Base-by-base conservation (phyloP, 495 filamentous ascomycete genomes). In the Penicillium parvum region DNA sequence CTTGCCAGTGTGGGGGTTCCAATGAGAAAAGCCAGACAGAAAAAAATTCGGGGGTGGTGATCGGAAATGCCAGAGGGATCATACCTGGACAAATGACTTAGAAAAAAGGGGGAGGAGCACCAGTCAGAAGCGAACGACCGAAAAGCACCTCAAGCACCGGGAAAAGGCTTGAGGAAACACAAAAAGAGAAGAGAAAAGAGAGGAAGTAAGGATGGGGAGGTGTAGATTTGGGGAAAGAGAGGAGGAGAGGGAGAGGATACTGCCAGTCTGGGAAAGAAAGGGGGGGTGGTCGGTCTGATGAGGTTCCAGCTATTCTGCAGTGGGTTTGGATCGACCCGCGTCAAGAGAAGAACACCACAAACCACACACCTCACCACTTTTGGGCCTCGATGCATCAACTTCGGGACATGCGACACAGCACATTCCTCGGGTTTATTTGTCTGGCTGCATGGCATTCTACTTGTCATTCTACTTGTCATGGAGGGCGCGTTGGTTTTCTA, bases 191-290 rank as follows among this genome's bases (percentile, higher is more conserved):
- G 43, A 51, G 30, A 55, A 53, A 34, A 36, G 49, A 52, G 45
- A 38, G 45, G 44, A 40, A 55, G 40, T 26, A 40, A 21, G 37
- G 14, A 32, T 22, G 19, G 14, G 23, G 37, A n/a, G n/a, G n/a
- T n/a, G n/a, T n/a, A n/a, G n/a, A n/a, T n/a, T n/a, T 15, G 28
- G 28, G n/a, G 11, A 15, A 30, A 30, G 47, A 29, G 15, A 48
- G 34, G 14, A 18, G 47, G 50, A 45, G 37, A 50, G 43, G 49
- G 46, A 51, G 47, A 41, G 46, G 33, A 29, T 17, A 46, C 47
- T 49, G 40, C 43, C 46, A 52, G 57, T 48, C 51, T 60, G 55
- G 60, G 60, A 68, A 66, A 61, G 51, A 55, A 58, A 52, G 54
- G 51, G 55, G 47, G 47, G 47, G 29, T 21, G 37, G 34, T 38